A percentile compares a stretch with the other conserved stretches of the same genome.
These are phyloP conservation scores for Leccinum truebloodii DNA, from an alignment of 768 basidiomycete species.

Conservation along the genomic window DNA sequence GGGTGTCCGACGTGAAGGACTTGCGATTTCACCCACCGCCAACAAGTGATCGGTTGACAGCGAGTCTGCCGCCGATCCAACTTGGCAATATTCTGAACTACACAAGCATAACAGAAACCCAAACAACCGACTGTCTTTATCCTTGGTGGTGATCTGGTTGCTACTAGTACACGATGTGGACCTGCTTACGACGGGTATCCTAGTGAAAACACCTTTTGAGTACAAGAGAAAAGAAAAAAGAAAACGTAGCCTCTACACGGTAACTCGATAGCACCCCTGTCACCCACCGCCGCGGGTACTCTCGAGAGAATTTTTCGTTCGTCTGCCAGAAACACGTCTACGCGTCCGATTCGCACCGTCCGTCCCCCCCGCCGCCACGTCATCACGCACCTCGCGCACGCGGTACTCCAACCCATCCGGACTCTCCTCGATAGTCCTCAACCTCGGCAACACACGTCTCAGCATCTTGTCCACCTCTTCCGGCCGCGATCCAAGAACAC, in stretches of 20 bases:
- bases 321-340: constrained; percentile 9
- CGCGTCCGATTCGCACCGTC: not conserved
- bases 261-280: not conserved
- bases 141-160: not conserved
- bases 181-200: not conserved
- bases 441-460: constrained; percentile 21
- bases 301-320: constrained; percentile 18
- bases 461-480: constrained; percentile 23
- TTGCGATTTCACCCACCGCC: too few species aligned
- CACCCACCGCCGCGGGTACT: not conserved
- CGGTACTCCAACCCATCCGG: constrained; percentile 13
- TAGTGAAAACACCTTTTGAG: not conserved
- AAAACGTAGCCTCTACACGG: not conserved
- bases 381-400: constrained; percentile 14
- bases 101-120: too few species aligned
- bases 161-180: not conserved
- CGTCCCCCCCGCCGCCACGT: not conserved
- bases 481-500: constrained; percentile 13
- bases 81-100: not conserved
- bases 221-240: not conserved
- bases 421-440: constrained; percentile 27
- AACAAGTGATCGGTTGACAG: too few species aligned
- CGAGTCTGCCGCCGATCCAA: too few species aligned
- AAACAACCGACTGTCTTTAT: too few species aligned
- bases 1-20: too few species aligned